Evolutionary conservation across 2,329 filamentous ascomycete genomes (phyloP), one percentile per base, ranked within the genome.

Genomic region (Pseudocercospora crystallina): DNA sequence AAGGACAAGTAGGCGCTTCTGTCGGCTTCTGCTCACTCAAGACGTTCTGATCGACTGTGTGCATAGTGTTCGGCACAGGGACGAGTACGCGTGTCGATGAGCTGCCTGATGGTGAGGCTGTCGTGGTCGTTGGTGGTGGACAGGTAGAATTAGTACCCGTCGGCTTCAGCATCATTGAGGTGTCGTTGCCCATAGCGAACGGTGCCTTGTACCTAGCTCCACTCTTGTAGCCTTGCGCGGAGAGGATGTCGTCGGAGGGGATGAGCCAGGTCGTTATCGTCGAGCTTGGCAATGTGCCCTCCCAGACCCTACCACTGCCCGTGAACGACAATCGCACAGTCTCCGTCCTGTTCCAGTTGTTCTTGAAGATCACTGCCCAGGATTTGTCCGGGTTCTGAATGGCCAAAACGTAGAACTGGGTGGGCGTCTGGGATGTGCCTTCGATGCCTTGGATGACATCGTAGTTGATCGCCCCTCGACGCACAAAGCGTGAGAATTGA

Each of bases 401-500:
- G 3, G 60, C 54, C 15, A 63, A 36, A 37, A 54, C 46, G 14
- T 43, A 58, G 53, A 62, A 61, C 32, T 62, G 60, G 31, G 47
- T 50, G 2, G 34, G 42, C 2, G 43, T 49, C 8, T 45, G 37
- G 30, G 50, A 31, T 13, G 29, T 40, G 26, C 47, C 52, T 35
- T 45, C 55, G 33, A 40, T 60, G 4, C 60, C 58, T 35, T 51
- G 37, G n/a, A 47, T 40, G 15, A 63, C 52, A 8, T 51, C 29
- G 43, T 61, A 55, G 39, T 57, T 56, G 29, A 51, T 45, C 5
- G 54, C 48, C 2, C 61, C 60, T 5, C 61, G 48, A 9, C 58
- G 47, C 8, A 64, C 50, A 46, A 61, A 64, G 35, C 58, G 48
- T 15, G 45, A 54, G 61, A 77, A 79, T 62, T 81, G 78, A 1